Conservation (phyloP, 306 rosid genomes). For the Acacia confusa region DNA sequence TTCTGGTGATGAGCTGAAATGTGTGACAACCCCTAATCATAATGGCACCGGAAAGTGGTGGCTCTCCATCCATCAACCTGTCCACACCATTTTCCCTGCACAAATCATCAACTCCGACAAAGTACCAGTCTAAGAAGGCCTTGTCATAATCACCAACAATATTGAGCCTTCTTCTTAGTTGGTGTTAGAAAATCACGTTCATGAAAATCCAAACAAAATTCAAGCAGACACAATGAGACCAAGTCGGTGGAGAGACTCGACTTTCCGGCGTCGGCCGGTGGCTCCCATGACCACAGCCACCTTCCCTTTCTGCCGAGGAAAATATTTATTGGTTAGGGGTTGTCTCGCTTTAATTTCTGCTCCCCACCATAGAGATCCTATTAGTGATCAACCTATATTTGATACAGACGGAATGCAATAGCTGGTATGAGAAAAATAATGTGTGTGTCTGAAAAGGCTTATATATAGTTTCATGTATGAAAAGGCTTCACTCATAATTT, state of each 20-base stretch:
- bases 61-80: slow-evolving; percentile 70
- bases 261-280: slow-evolving; percentile 73
- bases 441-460: no score
- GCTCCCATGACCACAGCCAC: slow-evolving; percentile 82
- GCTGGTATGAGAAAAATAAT: no score
- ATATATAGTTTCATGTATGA: no score
- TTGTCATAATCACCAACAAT: slow-evolving; percentile 57
- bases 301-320: slow-evolving; percentile 54
- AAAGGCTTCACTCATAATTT: no score
- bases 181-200: no score
- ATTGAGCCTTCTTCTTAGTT: no score
- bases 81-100: slow-evolving; percentile 43
- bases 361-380: slow-evolving; percentile 43
- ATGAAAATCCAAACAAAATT: no score
- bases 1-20: no score
- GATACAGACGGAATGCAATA: background rate
- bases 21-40: no score
- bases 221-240: no score
- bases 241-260: slow-evolving; percentile 75
- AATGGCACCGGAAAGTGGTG: slow-evolving; percentile 62
- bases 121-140: slow-evolving; percentile 77
- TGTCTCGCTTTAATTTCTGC: slow-evolving; percentile 31
- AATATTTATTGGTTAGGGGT: slow-evolving; percentile 39
- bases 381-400: slow-evolving; percentile 20
- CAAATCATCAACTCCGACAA: slow-evolving; percentile 87